Base-by-base conservation (phyloP, 257 asterid genomes). In the Ballota nigra region DNA sequence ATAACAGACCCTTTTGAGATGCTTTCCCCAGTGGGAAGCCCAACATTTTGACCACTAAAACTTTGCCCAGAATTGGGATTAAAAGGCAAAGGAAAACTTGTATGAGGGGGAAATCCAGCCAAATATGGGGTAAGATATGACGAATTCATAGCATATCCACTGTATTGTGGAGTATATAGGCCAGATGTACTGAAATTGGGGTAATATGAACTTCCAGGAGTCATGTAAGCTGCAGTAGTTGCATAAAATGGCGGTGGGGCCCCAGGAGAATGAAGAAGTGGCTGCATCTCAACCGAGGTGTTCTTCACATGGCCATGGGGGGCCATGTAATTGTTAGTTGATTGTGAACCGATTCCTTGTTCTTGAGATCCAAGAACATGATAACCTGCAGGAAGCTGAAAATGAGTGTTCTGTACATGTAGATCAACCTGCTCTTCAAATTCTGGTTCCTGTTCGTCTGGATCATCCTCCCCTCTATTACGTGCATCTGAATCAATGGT, bases 121-220 rank as follows among this genome's bases (percentile, higher is more conserved):
- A 82, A 47, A 73, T 83, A 84, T 6, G 91, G 88, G 36, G 96
- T 83, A 51, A 83, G 52, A 82, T 80, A 83, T 41, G 96, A 64
- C 41, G 97, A 85, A 73, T 86, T 77, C 74, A 90, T 51, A 31
- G 94, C 74, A 75, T 86, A 89, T 70, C 96, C 97, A 69, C 85
- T 63, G 70, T 87, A 91, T 31, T 87, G 97, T 40, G 95, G 92
- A 78, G 85, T 71, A 64, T 82, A 87, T 31, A 86, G 53, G 78
- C 92, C 90, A 68, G 96, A 55, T n/a, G 88, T 68, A 68, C 28
- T 74, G 68, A 74, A 33, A 72, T 80, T 87, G 24, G 89, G 79
- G 76, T 85, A 87, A 68, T 74, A 79, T 12, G 90, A 83, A 74
- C 80, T 86, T 79, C 88, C 86, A 29, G 97, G 80, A 73, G 88